Percentiles rank a stretch among this genome's conserved stretches.
Conservation (phyloP, 2,329 filamentous ascomycete species). For the Aspergillus sp. region DNA sequence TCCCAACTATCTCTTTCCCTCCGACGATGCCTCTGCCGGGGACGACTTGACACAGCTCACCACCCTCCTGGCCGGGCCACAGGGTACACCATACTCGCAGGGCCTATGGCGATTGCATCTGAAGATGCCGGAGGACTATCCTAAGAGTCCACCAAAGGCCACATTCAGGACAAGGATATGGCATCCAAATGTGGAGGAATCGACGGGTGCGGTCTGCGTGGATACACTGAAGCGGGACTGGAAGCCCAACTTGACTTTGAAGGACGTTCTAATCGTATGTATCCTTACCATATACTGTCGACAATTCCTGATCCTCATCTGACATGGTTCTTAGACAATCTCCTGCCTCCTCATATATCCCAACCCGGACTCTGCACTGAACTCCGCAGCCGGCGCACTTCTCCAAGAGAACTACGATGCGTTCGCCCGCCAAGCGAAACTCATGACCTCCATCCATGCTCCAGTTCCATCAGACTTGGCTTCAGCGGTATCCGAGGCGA, state of each 20-base stretch:
- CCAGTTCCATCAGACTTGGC: conserved; percentile 51
- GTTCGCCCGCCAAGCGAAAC: conserved; percentile 58
- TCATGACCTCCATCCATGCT: conserved; percentile 66
- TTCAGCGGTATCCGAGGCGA: conserved; percentile 54
- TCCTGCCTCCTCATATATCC: conserved; percentile 65
- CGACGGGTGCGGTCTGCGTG: conserved; percentile 64
- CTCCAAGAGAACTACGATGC: conserved; percentile 61
- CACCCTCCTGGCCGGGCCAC: conserved; percentile 60
- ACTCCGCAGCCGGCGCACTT: conserved; percentile 61
- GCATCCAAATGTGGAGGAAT: conserved; percentile 66
- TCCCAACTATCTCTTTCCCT: conserved; percentile 63
- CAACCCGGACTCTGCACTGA: conserved; percentile 65
- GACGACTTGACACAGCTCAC: conserved; percentile 60
- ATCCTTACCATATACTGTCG: too few species aligned
- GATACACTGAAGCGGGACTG: conserved; percentile 67
- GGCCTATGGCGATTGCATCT: conserved; percentile 64
- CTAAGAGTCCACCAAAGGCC: conserved; percentile 54
- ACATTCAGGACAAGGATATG: conserved; percentile 63
- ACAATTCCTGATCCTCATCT: not conserved
- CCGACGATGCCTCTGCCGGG: conserved; percentile 40
- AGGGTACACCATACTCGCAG: conserved; percentile 60
- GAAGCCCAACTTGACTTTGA: conserved; percentile 58
- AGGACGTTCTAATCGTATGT: conserved; percentile 58
- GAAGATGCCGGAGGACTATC: conserved; percentile 60
- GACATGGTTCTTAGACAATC: conserved; percentile 50